phyloP scores from a whole-genome alignment of 805 yeast species.

The Suhomyces vadensis region DNA sequence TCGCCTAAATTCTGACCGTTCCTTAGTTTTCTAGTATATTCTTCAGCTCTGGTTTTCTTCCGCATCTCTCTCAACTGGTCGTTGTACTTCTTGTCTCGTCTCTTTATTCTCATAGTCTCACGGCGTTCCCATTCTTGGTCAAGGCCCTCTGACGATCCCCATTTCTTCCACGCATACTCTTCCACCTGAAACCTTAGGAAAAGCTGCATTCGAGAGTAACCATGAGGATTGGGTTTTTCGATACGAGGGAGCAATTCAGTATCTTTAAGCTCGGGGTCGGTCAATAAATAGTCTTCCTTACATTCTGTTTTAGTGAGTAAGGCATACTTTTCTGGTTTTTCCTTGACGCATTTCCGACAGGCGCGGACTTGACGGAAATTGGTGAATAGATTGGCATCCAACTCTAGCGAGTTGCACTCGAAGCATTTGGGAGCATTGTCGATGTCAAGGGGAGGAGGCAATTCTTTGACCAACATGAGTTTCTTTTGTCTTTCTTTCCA shows the following conservation, averaged over 20 bases:
- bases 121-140: constrained; percentile 92
- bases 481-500: constrained; percentile 48
- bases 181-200: constrained; percentile 91
- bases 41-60: constrained; percentile 88
- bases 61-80: constrained; percentile 84
- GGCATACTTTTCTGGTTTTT: constrained; percentile 83
- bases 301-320: constrained; percentile 94
- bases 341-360: constrained; percentile 74
- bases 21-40: constrained; percentile 68
- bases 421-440: constrained; percentile 76
- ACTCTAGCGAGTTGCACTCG: constrained; percentile 80
- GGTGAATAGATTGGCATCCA: constrained; percentile 69
- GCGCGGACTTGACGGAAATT: constrained; percentile 71
- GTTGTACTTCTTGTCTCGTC: constrained; percentile 79
- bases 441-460: constrained; percentile 72
- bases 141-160: constrained; percentile 88
- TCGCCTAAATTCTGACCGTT: constrained; percentile 55
- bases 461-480: constrained; percentile 44
- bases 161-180: constrained; percentile 85
- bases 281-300: constrained; percentile 83
- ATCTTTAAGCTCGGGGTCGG: constrained; percentile 91
- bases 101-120: constrained; percentile 65
- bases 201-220: constrained; percentile 90
- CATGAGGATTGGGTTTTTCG: constrained; percentile 94
- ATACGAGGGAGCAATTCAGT: constrained; percentile 64